Conservation (phyloP, 345 rosid species). For the Excoecaria cochinchinensis region DNA sequence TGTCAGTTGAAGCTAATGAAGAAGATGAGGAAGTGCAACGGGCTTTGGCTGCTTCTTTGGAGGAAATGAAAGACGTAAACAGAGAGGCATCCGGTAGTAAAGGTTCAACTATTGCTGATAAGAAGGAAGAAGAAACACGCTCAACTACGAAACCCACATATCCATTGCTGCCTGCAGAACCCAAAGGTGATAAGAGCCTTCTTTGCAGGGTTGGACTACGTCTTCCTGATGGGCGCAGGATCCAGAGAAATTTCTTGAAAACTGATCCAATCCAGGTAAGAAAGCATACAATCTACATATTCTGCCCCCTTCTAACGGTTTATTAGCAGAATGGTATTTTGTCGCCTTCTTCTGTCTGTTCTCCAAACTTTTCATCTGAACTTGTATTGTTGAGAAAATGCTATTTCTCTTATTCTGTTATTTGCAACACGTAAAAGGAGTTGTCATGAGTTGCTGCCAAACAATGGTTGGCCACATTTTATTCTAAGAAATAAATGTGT, state of each 20-base stretch:
- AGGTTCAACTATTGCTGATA: slow-evolving; percentile 19
- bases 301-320: neutral
- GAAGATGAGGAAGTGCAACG: slow-evolving; percentile 60
- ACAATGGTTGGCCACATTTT: neutral
- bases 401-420: neutral
- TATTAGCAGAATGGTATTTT: neutral
- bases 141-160: slow-evolving; percentile 43
- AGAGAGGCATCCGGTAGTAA: slow-evolving; percentile 23
- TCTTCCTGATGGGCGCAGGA: slow-evolving; percentile 88
- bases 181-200: slow-evolving; percentile 67
- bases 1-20: slow-evolving; percentile 43
- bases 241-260: slow-evolving; percentile 75
- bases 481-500: neutral
- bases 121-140: slow-evolving; percentile 46
- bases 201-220: slow-evolving; percentile 93
- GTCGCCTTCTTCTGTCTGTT: no score
- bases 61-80: slow-evolving; percentile 37
- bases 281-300: neutral
- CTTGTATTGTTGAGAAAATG: neutral
- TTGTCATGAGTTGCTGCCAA: neutral
- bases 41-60: slow-evolving; percentile 71
- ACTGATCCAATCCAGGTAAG: slow-evolving; percentile 76
- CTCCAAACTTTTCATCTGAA: neutral
- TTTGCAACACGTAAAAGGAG: neutral
- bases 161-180: slow-evolving; percentile 92